Evolutionary conservation across 2,329 filamentous ascomycete genomes (phyloP), one percentile per base, ranked within the genome.

Genomic region (Nigrospora oryzae): DNA sequence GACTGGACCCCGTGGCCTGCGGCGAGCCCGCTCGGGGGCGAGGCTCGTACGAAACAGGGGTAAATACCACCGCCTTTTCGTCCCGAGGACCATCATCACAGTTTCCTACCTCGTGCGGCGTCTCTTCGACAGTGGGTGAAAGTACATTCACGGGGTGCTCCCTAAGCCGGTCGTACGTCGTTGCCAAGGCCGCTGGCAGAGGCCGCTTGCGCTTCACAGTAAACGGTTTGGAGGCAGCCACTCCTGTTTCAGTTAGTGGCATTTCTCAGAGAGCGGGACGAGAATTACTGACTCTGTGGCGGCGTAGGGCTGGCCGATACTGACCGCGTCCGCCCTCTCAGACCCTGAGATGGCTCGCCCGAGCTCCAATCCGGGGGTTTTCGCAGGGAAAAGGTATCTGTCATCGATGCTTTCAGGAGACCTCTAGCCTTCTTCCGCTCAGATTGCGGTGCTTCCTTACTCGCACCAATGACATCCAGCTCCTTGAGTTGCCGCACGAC

Each of bases 401-500:
- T 71, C 3, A 56, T 55, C 2, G 69, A 71, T 14, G 68, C 62
- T n/a, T 61, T 57, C 13, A 71, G 47, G 11, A 51, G 43, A n/a
- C 46, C 44, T 23, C 51, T 28, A 23, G 49, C 49, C 33, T 42
- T 31, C 11, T 45, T 44, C 46, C 37, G 38, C 41, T 51, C 13
- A 35, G 30, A 38, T 23, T 34, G 12, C 33, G 47, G 42, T 44
- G 35, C 41, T 30, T 43, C 41, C 14, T 43, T 52, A 43, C 34
- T 57, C 23, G 43, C 49, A 37, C 52, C 59, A 41, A 68, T 51
- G 10, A 62, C 59, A 11, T 61, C 63, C 2, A 82, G 54, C 36
- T 64, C 69, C 46, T 66, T 74, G 66, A 84, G 73, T 46, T 85
- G 75, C 35, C 71, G 67, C 37, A 83, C 76, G 11, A 84, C 69